Base-by-base conservation (phyloP, 345 rosid genomes). In the Geranium rotundifolium region DNA sequence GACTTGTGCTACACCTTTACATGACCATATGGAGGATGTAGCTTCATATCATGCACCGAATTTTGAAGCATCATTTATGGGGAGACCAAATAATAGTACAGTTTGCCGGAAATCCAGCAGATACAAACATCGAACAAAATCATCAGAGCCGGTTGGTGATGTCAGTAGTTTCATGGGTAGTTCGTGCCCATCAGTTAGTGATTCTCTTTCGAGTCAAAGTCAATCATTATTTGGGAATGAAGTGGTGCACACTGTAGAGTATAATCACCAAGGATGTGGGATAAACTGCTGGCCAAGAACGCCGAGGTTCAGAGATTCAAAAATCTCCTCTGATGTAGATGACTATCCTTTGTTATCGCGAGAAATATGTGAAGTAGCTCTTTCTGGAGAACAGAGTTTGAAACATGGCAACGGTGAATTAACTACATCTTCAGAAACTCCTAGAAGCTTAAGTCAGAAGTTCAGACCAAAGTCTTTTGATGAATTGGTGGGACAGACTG, bases 401-500 rank as follows among this genome's bases (percentile, higher is more conserved):
- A 81, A 79, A 69, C 61, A 65, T 59, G 50, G 54, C 46, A 55
- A 60, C 55, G 69, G 63, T 62, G 84, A 76, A 62, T 70, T 54
- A 60, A 29, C 67, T 62, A 68, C 71, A 8, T 67, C 69, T 76
- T 70, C 68, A 16, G 83, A 77, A 67, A 69, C 79, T 72, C 84
- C 84, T 4, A 79, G 88, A 76, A 83, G 95, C 68, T 74, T 86
- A 50, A 83, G 87, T 71, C 87, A 88, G 74, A 93, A 86, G 67
- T 90, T 76, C 63, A 80, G 76, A 71, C 99, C 96, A 34, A 93
- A 79, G 60, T 77, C 80, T 68, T 90, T 93, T 60, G 69, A 82
- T 49, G 99, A 90, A 66, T 67, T 93, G 76, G 85, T 90, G 16
- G 99, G 99, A 69, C 99, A 93, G 75, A 79, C 79, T 68, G 84